A percentile compares a stretch with the other conserved stretches of the same genome.
phyloP scores from a whole-genome alignment of 208 protist genomes.

The Zelonia costaricensis region DNA sequence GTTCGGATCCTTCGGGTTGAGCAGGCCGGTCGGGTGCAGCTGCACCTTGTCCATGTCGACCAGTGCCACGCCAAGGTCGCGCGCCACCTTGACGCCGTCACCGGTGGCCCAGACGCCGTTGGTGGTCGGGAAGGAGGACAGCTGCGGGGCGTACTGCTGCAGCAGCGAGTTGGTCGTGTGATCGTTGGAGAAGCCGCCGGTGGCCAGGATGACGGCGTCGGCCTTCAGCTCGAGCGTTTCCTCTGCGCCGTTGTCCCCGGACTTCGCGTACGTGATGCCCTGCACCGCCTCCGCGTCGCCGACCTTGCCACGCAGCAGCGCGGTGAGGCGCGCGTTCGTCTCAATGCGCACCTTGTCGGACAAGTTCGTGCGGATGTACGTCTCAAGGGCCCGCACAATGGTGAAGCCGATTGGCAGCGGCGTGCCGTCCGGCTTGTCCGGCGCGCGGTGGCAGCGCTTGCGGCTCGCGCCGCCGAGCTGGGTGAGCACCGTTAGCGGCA shows the following conservation, averaged over 20 bases:
- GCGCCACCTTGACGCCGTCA: conserved; percentile 75
- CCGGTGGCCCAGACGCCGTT: conserved; percentile 90
- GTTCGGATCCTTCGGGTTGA: conserved; percentile 90
- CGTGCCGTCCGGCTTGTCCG: conserved; percentile 69
- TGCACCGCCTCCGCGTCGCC: conserved; percentile 25
- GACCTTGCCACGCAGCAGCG: conserved; percentile 38
- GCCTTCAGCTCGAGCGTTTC: conserved; percentile 36
- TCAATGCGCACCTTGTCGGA: conserved; percentile 61
- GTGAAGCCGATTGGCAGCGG: conserved; percentile 90
- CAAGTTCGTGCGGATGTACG: conserved; percentile 71
- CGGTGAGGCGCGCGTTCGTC: conserved; percentile 40
- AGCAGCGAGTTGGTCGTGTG: conserved; percentile 63
- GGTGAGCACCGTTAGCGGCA: conserved; percentile 81
- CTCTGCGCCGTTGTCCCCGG: conserved; percentile 13
- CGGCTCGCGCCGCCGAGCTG: conserved; percentile 91
- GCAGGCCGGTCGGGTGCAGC: conserved; percentile 95
- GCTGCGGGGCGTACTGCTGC: conserved; percentile 69
- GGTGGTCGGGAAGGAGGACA: conserved; percentile 81
- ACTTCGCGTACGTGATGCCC: conserved; percentile 39
- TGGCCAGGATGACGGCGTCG: conserved; percentile 87
- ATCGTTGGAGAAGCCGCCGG: conserved; percentile 90
- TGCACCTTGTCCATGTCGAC: conserved; percentile 95
- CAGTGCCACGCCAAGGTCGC: conserved; percentile 57
- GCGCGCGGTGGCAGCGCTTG: conserved; percentile 87
- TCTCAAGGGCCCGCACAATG: conserved; percentile 86